Evolutionary conservation across 2,329 filamentous ascomycete species (phyloP), one percentile per base, ranked within the genome.

Genomic region (Scortechinia acanthostroma): DNA sequence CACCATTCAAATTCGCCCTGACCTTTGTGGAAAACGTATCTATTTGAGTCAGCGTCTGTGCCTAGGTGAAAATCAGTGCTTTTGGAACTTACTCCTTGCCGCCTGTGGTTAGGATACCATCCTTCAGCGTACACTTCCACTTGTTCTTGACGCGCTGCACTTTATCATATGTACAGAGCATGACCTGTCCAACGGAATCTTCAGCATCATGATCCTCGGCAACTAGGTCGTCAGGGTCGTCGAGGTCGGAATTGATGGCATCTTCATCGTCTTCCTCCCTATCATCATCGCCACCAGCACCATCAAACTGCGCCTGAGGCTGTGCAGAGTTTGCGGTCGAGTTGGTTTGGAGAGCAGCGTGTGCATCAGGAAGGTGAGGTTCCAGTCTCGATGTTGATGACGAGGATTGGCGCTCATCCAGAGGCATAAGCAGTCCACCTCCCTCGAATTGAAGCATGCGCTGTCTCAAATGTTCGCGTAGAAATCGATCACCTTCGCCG

Each of bases 121-220:
- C 93, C 70, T 97, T 97, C 51, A 98, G 80, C 1, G 89, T 91
- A 68, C 93, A 98, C 86, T 98, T 98, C 86, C 86, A 93, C 79
- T 93, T 98, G 70, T 97, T 98, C 82, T 98, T 98, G 57, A 97
- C 93, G 42, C 93, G 79, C 68, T 97, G 91, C 6, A 98, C 93
- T 71, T 98, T 98, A 71, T 98, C 93, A 62, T 98, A 98, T 61
- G 95, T 96, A 71, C 93, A 98, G 33, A 98, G 82, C 88, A 98
- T 97, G 60, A 94, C 91, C 54, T 95, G 87, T 1, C 85, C 83
- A 52, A 86, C 78, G 25, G 83, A 79, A 37, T 95, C 91, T 48
- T 94, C 89, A 14, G 90, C 88, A 43, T 93, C 91, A 23, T 93
- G 88, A 20, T 91, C 88, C 20, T 93, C 89, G 22, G 87, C 83